Conservation (phyloP, 2,329 filamentous ascomycete species). For the Aspergillus texensis region DNA sequence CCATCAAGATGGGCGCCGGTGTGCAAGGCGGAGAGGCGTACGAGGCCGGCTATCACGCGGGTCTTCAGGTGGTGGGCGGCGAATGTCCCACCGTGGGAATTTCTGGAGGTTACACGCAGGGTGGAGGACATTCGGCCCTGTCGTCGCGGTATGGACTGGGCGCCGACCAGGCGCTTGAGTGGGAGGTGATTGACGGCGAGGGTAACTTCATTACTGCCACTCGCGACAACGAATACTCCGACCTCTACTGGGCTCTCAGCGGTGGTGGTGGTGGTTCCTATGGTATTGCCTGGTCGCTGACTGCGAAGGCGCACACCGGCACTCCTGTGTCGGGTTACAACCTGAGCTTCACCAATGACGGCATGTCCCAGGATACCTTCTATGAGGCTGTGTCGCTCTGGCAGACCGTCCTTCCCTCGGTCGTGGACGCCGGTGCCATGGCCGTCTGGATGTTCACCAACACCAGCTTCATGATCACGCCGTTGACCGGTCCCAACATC, state of each 20-base stretch:
- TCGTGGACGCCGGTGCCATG: slow-evolving; percentile 56
- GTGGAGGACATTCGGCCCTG: slow-evolving; percentile 61
- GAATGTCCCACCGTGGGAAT: slow-evolving; percentile 59
- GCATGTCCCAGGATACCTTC: slow-evolving; percentile 48
- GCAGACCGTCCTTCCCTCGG: slow-evolving; percentile 50
- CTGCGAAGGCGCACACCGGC: slow-evolving; percentile 54
- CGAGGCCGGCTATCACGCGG: slow-evolving; percentile 45
- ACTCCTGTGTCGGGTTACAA: slow-evolving; percentile 48
- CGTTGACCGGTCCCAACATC: slow-evolving; percentile 53
- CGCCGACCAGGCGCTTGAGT: slow-evolving; percentile 62
- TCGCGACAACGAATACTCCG: slow-evolving; percentile 47
- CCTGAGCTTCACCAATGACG: slow-evolving; percentile 43
- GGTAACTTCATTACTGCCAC: slow-evolving; percentile 55
- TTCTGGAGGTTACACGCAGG: slow-evolving; percentile 63
- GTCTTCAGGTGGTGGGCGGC: slow-evolving; percentile 58
- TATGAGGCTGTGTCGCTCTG: slow-evolving; percentile 54
- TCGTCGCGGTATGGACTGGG: slow-evolving; percentile 59
- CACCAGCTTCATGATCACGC: slow-evolving; percentile 51
- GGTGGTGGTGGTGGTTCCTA: slow-evolving; percentile 64
- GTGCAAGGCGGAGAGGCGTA: slow-evolving; percentile 56
- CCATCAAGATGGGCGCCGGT: slow-evolving; percentile 59
- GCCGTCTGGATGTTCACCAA: slow-evolving; percentile 55
- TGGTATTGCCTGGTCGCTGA: slow-evolving; percentile 60
- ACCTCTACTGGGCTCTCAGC: slow-evolving; percentile 65
- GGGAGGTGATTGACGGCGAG: slow-evolving; percentile 57